phyloP scores from a whole-genome alignment of 2,329 filamentous ascomycete genomes.

The Fusarium fujikuroi region DNA sequence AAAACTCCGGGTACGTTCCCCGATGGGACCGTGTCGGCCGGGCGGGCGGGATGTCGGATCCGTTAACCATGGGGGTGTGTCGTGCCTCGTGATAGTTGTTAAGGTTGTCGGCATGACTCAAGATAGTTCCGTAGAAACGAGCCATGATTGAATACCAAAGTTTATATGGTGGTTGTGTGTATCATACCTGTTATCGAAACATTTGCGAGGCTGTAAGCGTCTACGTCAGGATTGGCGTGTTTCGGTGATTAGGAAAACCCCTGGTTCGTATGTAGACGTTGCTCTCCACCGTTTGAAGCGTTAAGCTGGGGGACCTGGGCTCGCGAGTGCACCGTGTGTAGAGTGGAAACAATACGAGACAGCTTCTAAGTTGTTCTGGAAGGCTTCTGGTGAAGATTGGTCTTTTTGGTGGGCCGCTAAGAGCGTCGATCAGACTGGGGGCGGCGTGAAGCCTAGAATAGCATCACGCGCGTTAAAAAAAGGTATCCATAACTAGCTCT shows the following conservation, averaged over 20 bases:
- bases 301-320: not conserved
- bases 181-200: slow-evolving; percentile 2
- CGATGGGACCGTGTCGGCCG: slow-evolving; percentile 36
- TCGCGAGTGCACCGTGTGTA: slow-evolving; percentile 5
- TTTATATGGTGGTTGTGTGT: slow-evolving; percentile 4
- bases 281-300: slow-evolving; percentile 14
- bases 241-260: slow-evolving; percentile 14
- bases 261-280: slow-evolving; percentile 10
- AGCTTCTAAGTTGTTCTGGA: slow-evolving; percentile 38
- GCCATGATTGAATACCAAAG: slow-evolving; percentile 10
- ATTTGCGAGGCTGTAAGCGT: slow-evolving; percentile 9
- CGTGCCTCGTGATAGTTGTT: slow-evolving; percentile 3
- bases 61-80: slow-evolving; percentile 30
- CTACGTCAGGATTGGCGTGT: slow-evolving; percentile 12
- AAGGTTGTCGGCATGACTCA: slow-evolving; percentile 30
- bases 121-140: slow-evolving; percentile 13
- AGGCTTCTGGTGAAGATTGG: slow-evolving; percentile 37
- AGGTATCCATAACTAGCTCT: not conserved
- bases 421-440: slow-evolving; percentile 14
- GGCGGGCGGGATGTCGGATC: slow-evolving; percentile 33
- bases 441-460: slow-evolving; percentile 18
- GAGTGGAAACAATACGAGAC: slow-evolving; percentile 25
- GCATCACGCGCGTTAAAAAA: not conserved
- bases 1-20: slow-evolving; percentile 33
- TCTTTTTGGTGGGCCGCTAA: slow-evolving; percentile 19